Evolutionary conservation across 1,284 basidiomycete genomes (phyloP).

Genomic region (Marasmius fiardii): DNA sequence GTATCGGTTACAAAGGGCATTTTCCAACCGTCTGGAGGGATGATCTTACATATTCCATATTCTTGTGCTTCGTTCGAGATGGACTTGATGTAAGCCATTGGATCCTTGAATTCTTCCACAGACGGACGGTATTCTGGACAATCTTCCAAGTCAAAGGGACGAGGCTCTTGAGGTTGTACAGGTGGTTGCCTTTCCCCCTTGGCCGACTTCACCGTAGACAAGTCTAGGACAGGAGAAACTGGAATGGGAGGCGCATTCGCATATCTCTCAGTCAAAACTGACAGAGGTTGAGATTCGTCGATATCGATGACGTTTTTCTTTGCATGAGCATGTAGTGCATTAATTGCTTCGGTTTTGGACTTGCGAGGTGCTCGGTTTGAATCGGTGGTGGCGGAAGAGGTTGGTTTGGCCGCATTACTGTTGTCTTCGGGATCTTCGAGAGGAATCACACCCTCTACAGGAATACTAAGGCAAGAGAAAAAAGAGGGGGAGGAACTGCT

Average conservation of each 20-base stretch:
- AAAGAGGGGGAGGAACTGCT: slow-evolving; percentile 48
- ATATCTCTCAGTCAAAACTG: slow-evolving; percentile 44
- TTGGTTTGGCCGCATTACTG: slow-evolving; percentile 23
- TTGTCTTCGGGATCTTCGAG: slow-evolving; percentile 37
- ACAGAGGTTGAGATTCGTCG: slow-evolving; percentile 40
- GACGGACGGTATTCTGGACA: slow-evolving; percentile 92
- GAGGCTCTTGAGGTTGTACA: slow-evolving; percentile 32
- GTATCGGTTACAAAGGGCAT: slow-evolving; percentile 98
- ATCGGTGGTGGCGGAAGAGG: slow-evolving; percentile 33
- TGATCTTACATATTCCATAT: slow-evolving; percentile 95
- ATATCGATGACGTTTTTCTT: slow-evolving; percentile 48
- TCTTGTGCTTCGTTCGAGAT: slow-evolving; percentile 74
- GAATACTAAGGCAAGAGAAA: slow-evolving; percentile 64
- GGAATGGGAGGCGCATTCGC: slow-evolving; percentile 53
- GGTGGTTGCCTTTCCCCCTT: slow-evolving; percentile 37
- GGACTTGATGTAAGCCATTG: slow-evolving; percentile 91
- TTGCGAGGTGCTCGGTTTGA: slow-evolving; percentile 75
- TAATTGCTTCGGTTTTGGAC: slow-evolving; percentile 81
- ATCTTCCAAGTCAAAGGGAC: slow-evolving; percentile 86
- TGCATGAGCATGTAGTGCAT: slow-evolving; percentile 66
- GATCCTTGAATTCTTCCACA: slow-evolving; percentile 88
- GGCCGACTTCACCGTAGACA: slow-evolving; percentile 66
- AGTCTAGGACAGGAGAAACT: slow-evolving; percentile 58
- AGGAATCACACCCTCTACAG: slow-evolving; percentile 60
- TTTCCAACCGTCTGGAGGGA: slow-evolving; percentile 92